Percentiles rank a stretch among this genome's conserved stretches.
Evolutionary conservation across 2,329 filamentous ascomycete genomes (phyloP).

Genomic region (Botrytis tulipae): DNA sequence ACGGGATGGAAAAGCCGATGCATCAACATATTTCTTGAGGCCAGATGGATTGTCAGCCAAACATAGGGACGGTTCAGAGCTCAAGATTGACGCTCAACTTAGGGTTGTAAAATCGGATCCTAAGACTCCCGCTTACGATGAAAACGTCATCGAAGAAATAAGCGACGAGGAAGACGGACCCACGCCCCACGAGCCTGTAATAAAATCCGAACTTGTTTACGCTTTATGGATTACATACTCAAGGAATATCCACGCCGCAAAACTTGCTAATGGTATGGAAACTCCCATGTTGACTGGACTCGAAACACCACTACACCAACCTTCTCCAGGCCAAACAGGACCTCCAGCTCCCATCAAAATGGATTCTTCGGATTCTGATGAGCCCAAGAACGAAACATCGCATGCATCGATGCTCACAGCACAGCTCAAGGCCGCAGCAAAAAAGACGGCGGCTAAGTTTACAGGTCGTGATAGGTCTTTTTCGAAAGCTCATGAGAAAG

Average conservation of each 20-base stretch:
- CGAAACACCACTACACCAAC: slow-evolving; percentile 73
- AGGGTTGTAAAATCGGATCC: slow-evolving; percentile 89
- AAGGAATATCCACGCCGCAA: slow-evolving; percentile 78
- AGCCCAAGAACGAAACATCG: slow-evolving; percentile 42
- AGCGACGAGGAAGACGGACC: slow-evolving; percentile 50
- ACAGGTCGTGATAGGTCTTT: slow-evolving; percentile 43
- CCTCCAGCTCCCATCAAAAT: slow-evolving; percentile 57
- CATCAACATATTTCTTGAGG: slow-evolving; percentile 73
- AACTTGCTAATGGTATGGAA: slow-evolving; percentile 57
- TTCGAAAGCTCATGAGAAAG: slow-evolving; percentile 37
- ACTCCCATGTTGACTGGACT: slow-evolving; percentile 62
- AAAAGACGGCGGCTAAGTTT: slow-evolving; percentile 54
- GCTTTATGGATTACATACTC: slow-evolving; percentile 98
- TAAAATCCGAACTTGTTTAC: slow-evolving; percentile 77
- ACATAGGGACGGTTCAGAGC: slow-evolving; percentile 86
- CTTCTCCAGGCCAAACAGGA: slow-evolving; percentile 70
- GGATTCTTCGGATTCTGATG: slow-evolving; percentile 50
- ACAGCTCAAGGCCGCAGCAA: slow-evolving; percentile 57
- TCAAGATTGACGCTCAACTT: slow-evolving; percentile 96
- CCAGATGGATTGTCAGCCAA: slow-evolving; percentile 81
- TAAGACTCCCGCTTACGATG: slow-evolving; percentile 56
- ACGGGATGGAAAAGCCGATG: slow-evolving; percentile 78
- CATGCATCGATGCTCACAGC: slow-evolving; percentile 51
- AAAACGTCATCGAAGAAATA: slow-evolving; percentile 63
- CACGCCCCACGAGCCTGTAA: slow-evolving; percentile 45